These are phyloP conservation scores for Globisporangium sylvaticum DNA, from an alignment of 352 stramenopile species.

Conservation along the genomic window DNA sequence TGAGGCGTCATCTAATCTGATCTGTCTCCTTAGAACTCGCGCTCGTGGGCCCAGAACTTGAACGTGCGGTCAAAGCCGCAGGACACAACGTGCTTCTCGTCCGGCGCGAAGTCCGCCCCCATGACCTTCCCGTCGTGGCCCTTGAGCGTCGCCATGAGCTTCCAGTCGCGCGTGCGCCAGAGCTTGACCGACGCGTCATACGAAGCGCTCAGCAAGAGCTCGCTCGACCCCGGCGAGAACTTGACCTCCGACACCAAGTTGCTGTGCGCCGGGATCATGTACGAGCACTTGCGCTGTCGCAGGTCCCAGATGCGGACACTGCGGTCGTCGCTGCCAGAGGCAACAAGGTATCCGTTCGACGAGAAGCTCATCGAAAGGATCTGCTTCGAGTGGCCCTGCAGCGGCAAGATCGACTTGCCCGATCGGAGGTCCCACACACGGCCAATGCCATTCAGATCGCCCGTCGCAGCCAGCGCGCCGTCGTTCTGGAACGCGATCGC, in stretches of 20 bases:
- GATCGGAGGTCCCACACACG: constrained; percentile 96
- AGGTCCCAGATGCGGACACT: constrained; percentile 97
- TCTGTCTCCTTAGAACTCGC: constrained; percentile 64
- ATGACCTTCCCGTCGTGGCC: constrained; percentile 96
- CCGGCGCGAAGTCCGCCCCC: constrained; percentile 87
- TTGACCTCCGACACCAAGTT: constrained; percentile 92
- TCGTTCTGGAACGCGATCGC: constrained; percentile 95
- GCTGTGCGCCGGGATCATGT: constrained; percentile 94
- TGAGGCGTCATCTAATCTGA: background rate
- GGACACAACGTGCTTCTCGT: constrained; percentile 88
- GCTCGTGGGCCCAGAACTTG: constrained; percentile 90
- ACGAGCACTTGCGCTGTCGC: constrained; percentile 84
- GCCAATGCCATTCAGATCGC: constrained; percentile 92
- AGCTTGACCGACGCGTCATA: constrained; percentile 95
- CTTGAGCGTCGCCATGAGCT: constrained; percentile 80
- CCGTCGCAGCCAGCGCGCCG: constrained; percentile 90
- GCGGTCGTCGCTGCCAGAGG: constrained; percentile 94
- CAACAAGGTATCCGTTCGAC: constrained; percentile 91
- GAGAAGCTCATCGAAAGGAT: constrained; percentile 93
- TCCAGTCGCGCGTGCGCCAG: constrained; percentile 94
- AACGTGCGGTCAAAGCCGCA: constrained; percentile 91
- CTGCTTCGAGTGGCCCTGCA: constrained; percentile 94
- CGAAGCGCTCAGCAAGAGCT: constrained; percentile 89
- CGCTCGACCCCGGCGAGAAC: constrained; percentile 73
- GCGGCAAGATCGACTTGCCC: constrained; percentile 87